These are phyloP conservation scores for Cladophialophora exuberans DNA, from an alignment of 2,329 filamentous ascomycete species.

Conservation along the genomic window DNA sequence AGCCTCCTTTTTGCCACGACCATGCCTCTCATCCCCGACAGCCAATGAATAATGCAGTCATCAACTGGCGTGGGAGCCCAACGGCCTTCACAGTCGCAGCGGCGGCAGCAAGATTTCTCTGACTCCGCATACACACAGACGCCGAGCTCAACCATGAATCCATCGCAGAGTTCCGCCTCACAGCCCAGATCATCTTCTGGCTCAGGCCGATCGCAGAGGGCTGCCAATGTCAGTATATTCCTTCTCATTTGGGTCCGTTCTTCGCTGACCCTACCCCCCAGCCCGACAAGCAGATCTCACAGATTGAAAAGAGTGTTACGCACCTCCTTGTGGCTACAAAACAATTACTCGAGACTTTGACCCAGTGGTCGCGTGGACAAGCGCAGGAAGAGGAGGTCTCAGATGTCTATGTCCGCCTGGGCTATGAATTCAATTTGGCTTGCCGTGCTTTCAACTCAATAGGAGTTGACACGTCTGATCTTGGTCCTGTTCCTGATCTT, in stretches of 20 bases:
- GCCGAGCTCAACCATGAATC: constrained; percentile 16
- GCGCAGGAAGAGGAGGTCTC: constrained; percentile 95
- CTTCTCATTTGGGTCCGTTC: constrained; percentile 34
- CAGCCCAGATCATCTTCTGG: constrained; percentile 26
- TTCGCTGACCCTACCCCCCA: constrained; percentile 38
- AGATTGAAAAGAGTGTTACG: constrained; percentile 98
- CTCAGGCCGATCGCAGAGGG: constrained; percentile 26
- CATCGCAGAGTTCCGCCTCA: constrained; percentile 15
- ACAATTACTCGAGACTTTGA: constrained; percentile 94
- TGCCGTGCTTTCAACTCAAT: constrained; percentile 96
- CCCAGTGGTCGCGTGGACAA: constrained; percentile 92
- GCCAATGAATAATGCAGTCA: constrained; percentile 24
- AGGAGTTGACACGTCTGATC: constrained; percentile 89
- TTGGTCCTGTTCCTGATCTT: constrained; percentile 92
- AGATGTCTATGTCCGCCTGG: constrained; percentile 94
- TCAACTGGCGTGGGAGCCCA: constrained; percentile 15
- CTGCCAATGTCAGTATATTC: constrained; percentile 48
- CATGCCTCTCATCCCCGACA: constrained; percentile 9
- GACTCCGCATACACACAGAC: constrained; percentile 20
- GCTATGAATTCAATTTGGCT: constrained; percentile 99
- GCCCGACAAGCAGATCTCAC: constrained; percentile 79
- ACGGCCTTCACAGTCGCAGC: constrained; percentile 21
- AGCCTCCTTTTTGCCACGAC: neutral
- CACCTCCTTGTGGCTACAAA: constrained; percentile 97
- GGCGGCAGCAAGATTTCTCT: constrained; percentile 17